Conservation (phyloP, 2,329 filamentous ascomycete genomes). For the Aspergillus persii region DNA sequence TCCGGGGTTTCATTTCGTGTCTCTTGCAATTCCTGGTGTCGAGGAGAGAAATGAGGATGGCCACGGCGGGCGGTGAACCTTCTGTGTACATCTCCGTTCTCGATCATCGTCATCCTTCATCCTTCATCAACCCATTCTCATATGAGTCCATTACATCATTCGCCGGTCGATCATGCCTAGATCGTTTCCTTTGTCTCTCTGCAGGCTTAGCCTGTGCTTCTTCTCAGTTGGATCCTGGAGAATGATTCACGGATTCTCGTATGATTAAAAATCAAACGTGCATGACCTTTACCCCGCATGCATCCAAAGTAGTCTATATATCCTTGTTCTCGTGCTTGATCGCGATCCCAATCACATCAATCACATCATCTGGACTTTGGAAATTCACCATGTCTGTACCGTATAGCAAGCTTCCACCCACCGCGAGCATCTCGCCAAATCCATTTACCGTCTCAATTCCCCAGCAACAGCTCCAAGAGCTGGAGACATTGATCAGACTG, state of each 20-base stretch:
- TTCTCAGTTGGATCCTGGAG: background rate
- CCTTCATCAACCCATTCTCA: background rate
- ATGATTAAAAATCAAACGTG: background rate
- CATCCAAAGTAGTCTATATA: background rate
- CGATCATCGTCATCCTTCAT: background rate
- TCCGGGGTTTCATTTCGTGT: too few species aligned
- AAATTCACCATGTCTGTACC: conserved; percentile 20
- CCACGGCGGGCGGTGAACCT: background rate
- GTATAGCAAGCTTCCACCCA: conserved; percentile 33
- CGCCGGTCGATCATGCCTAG: background rate
- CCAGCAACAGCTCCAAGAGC: conserved; percentile 45
- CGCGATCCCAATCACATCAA: too few species aligned
- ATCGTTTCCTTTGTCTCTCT: background rate
- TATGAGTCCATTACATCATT: background rate
- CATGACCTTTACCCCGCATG: background rate
- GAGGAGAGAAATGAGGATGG: too few species aligned
- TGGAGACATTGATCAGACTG: conserved; percentile 48
- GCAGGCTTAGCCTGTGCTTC: background rate
- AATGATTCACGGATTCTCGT: background rate
- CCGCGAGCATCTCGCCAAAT: conserved; percentile 35
- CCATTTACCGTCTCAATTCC: conserved; percentile 46
- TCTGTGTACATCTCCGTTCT: background rate
- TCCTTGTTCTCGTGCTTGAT: background rate
- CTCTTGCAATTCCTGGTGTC: too few species aligned
- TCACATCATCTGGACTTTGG: too few species aligned